Evolutionary conservation across 2,329 filamentous ascomycete genomes (phyloP).

Genomic region (Coniella lustricola): DNA sequence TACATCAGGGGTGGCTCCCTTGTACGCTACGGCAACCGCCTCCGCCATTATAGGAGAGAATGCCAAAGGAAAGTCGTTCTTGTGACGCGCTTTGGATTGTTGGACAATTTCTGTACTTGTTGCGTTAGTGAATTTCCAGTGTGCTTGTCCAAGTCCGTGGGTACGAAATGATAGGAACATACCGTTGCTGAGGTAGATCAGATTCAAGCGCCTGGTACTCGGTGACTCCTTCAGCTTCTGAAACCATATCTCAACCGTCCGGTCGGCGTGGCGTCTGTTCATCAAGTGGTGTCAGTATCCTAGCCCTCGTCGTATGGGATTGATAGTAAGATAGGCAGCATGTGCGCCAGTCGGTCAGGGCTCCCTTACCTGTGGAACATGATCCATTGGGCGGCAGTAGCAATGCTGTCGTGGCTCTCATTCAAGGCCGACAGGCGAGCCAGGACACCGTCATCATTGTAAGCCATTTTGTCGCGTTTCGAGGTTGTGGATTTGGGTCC

Average conservation of each 20-base stretch:
- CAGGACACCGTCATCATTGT: conserved; percentile 90
- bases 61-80: conserved; percentile 85
- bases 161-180: conserved; percentile 25
- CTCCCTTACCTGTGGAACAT: conserved; percentile 86
- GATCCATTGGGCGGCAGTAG: conserved; percentile 96
- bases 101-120: conserved; percentile 73
- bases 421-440: conserved; percentile 93
- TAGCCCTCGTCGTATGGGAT: background rate
- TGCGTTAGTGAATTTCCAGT: background rate
- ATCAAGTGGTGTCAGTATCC: background rate
- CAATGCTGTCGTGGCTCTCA: conserved; percentile 95
- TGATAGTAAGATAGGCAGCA: background rate
- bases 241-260: conserved; percentile 87
- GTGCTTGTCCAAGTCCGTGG: background rate
- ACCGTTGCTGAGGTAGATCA: conserved; percentile 96
- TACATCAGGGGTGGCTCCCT: conserved; percentile 76
- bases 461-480: conserved; percentile 61
- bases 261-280: conserved; percentile 77
- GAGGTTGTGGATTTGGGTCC: background rate
- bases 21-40: conserved; percentile 84
- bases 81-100: conserved; percentile 86
- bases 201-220: conserved; percentile 76
- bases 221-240: conserved; percentile 82
- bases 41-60: conserved; percentile 91
- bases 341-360: background rate